Percentiles rank a stretch among this genome's conserved stretches.
Conservation (phyloP, 2,329 filamentous ascomycete genomes). For the Cryphonectria naterciae region DNA sequence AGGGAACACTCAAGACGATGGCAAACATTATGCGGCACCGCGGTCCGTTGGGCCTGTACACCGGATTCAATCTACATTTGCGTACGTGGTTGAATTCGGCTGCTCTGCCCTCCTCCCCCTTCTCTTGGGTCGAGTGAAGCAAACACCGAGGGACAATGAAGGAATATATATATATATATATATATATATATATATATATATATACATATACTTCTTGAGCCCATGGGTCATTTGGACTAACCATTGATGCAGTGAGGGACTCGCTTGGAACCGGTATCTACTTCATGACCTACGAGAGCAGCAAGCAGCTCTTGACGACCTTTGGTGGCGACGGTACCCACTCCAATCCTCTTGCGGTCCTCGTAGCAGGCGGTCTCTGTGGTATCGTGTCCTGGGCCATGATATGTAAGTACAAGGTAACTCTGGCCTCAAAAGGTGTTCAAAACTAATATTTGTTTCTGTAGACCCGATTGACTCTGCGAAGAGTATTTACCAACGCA, state of each 20-base stretch:
- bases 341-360: conserved; percentile 79
- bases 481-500: conserved; percentile 84
- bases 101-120: neutral
- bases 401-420: conserved; percentile 60
- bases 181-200: too few species aligned
- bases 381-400: conserved; percentile 83
- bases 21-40: conserved; percentile 76
- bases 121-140: neutral
- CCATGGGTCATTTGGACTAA: conserved; percentile 5
- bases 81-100: conserved; percentile 55
- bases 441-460: neutral
- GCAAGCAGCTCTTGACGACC: conserved; percentile 79
- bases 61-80: conserved; percentile 78
- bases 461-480: conserved; percentile 76
- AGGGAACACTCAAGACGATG: conserved; percentile 77
- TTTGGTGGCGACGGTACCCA: conserved; percentile 71
- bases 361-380: conserved; percentile 78
- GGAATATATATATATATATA: neutral
- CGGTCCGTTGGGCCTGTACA: conserved; percentile 75
- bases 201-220: neutral
- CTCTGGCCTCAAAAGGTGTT: neutral
- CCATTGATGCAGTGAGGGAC: conserved; percentile 65
- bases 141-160: neutral
- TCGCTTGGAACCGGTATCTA: conserved; percentile 84
- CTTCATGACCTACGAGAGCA: conserved; percentile 87